Base-by-base conservation (phyloP, 345 rosid species). In the Barbarea vulgaris region DNA sequence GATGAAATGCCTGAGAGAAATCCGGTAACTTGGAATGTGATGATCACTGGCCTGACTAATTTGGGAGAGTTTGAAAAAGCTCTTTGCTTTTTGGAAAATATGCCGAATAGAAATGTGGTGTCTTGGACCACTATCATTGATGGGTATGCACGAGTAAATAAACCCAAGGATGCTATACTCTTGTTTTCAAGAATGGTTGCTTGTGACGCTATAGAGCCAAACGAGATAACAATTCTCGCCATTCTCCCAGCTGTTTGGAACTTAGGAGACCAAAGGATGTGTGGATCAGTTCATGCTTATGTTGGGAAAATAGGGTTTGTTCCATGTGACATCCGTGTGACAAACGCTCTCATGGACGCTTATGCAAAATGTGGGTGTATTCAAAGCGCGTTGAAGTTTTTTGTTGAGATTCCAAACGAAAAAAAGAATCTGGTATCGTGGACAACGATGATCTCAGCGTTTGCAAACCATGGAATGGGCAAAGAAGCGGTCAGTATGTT, bases 111-210 rank as follows among this genome's bases (percentile, higher is more conserved):
- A 74, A 88, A 76, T 15, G 86, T 89, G 24, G 93, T 93, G 52
- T 85, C 97, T 3, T 91, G 97, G 97, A 91, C 94, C 15, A 84
- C 89, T 46, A 78, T 93, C 33, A 89, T 91, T 55, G 97, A 91
- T 79, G 97, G 98, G 0, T 86, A 87, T 52, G 80, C 91, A 0
- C 84, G 93, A 73, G 69, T 25, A 59, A 81, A 83, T 48, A 83
- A 44, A 77, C 67, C 69, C 22, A 22, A 39, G 34, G 88, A 93
- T 66, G 96, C 97, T 67, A 79, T 85, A 65, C 77, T 65, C 62
- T 79, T 91, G 86, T 87, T 93, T 66, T 79, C 84, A 50, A 85
- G 84, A 78, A 91, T 93, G 98, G 77, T 81, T 61, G 78, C 27
- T 34, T 73, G 65, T 25, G 90, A 85, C 36, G 87, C 79, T 12